phyloP scores from a whole-genome alignment of 768 basidiomycete genomes.

The Trametes villosa region DNA sequence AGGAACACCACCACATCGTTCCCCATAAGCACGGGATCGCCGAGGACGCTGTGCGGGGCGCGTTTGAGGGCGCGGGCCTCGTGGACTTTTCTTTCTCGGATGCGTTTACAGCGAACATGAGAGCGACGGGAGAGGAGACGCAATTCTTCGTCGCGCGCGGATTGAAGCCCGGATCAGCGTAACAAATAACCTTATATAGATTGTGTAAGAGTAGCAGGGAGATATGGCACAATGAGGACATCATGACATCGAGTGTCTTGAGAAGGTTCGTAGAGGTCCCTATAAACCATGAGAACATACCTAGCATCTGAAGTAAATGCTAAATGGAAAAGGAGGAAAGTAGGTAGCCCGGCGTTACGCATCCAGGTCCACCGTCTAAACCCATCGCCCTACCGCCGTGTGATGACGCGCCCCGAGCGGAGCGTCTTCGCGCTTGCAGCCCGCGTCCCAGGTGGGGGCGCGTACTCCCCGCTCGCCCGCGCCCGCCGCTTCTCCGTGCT shows the following conservation, averaged over 20 bases:
- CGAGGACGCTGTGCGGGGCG: slow-evolving; percentile 49
- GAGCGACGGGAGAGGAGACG: slow-evolving; percentile 37
- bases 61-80: slow-evolving; percentile 61
- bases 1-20: slow-evolving; percentile 48
- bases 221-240: no score
- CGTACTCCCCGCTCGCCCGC: slow-evolving; percentile 12
- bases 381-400: no score
- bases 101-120: slow-evolving; percentile 35
- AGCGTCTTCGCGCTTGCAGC: slow-evolving; percentile 14
- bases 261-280: no score
- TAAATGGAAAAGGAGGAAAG: no score
- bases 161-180: slow-evolving; percentile 6
- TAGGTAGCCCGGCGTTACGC: no score
- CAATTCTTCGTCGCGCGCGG: slow-evolving; percentile 57
- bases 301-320: no score
- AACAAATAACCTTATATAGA: no score
- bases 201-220: no score
- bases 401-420: no score
- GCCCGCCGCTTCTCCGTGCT: slow-evolving; percentile 18
- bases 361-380: no score
- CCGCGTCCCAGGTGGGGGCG: slow-evolving; percentile 20
- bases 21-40: slow-evolving; percentile 58
- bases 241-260: no score
- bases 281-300: no score
- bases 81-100: slow-evolving; percentile 42